These are phyloP conservation scores for Ceriops decandra DNA, from an alignment of 345 rosid genomes.

Conservation along the genomic window DNA sequence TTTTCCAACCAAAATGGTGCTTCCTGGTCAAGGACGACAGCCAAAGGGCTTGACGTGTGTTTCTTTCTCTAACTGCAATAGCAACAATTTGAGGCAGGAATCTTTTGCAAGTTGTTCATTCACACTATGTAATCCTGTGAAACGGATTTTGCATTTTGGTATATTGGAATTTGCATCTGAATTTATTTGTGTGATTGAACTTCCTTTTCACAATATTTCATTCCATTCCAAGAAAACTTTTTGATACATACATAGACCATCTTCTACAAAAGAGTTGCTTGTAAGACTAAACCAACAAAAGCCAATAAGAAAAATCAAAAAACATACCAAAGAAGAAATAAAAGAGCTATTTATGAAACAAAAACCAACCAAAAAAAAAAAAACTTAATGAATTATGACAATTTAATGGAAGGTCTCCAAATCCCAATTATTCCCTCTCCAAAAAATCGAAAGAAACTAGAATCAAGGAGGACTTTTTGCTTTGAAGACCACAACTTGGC, in stretches of 20 bases:
- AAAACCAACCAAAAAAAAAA: background rate
- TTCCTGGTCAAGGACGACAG: constrained; percentile 14
- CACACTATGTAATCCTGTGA: background rate
- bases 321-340: background rate
- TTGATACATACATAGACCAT: constrained; percentile 5
- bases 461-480: constrained; percentile 14
- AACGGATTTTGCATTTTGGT: background rate
- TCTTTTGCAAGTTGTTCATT: background rate
- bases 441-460: constrained; percentile 10
- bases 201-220: background rate
- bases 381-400: background rate
- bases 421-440: constrained; percentile 7
- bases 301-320: background rate
- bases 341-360: background rate
- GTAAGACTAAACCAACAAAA: constrained; percentile 1
- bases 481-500: constrained; percentile 13
- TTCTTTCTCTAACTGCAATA: background rate
- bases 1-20: constrained; percentile 6
- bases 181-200: background rate
- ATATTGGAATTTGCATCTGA: constrained; percentile 4
- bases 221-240: background rate
- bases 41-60: background rate
- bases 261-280: constrained; percentile 19
- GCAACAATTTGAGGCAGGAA: background rate
- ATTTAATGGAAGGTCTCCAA: background rate